Percentiles rank a stretch among this genome's conserved stretches.
phyloP scores from a whole-genome alignment of 352 stramenopile genomes.

The Phytopythium boreale region DNA sequence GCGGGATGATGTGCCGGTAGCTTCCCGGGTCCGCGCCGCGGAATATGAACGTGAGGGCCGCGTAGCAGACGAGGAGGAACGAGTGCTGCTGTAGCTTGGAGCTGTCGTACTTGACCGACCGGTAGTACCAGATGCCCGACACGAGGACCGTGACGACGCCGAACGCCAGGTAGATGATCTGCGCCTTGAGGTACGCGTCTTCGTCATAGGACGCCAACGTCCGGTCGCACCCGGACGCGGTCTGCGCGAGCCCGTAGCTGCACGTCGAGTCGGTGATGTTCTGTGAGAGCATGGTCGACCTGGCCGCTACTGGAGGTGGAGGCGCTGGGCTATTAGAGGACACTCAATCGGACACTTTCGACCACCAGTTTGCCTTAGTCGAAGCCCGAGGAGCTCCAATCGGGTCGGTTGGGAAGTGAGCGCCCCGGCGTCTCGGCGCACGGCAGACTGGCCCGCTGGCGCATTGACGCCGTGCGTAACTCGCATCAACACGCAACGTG shows the following conservation, averaged over 20 bases:
- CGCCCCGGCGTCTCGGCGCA: neutral
- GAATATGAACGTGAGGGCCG: constrained; percentile 23
- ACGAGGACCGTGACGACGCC: constrained; percentile 10
- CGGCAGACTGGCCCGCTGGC: neutral
- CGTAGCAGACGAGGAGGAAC: constrained; percentile 23
- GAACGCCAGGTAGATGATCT: constrained; percentile 20
- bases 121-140: constrained; percentile 11
- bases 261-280: constrained; percentile 33
- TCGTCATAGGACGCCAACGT: constrained; percentile 21
- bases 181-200: constrained; percentile 13
- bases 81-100: constrained; percentile 23
- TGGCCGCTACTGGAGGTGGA: too few relatives aligned
- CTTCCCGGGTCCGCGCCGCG: constrained; percentile 21
- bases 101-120: constrained; percentile 17
- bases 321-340: neutral
- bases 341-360: neutral
- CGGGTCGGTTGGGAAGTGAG: constrained; percentile 1
- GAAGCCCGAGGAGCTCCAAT: neutral
- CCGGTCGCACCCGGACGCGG: constrained; percentile 12
- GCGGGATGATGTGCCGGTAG: constrained; percentile 27
- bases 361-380: neutral
- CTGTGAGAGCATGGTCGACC: constrained; percentile 5
- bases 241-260: constrained; percentile 17
- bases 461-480: too few relatives aligned
- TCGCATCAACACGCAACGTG: too few relatives aligned